These are phyloP conservation scores for Apiospora saccharicola DNA, from an alignment of 2,329 filamentous ascomycete species.

Conservation along the genomic window DNA sequence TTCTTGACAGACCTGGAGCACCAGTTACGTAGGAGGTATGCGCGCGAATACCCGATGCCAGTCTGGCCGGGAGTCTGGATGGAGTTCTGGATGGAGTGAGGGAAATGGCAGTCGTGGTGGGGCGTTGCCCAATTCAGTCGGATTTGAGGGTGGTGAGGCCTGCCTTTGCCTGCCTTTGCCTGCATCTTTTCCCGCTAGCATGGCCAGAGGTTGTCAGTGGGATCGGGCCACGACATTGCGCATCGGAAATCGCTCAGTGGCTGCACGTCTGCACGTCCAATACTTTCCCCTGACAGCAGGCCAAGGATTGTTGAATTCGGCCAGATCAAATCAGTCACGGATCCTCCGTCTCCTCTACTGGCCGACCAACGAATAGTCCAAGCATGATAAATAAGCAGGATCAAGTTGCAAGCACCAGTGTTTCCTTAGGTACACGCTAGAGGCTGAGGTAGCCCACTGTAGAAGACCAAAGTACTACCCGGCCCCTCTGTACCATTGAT, in stretches of 20 bases:
- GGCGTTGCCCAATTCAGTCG: not conserved
- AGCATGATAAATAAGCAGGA: not conserved
- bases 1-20: not conserved
- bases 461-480: not conserved
- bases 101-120: not conserved
- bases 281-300: conserved; percentile 16
- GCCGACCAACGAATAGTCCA: not conserved
- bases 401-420: not conserved
- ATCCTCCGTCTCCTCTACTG: not conserved
- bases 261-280: not conserved
- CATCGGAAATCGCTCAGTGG: conserved; percentile 15
- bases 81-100: not conserved
- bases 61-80: not conserved
- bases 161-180: not conserved
- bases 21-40: not conserved
- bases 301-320: conserved; percentile 10
- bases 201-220: not conserved
- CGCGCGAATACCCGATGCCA: conserved; percentile 8
- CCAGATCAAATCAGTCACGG: conserved; percentile 15
- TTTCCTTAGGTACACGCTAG: not conserved
- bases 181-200: not conserved
- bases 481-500: not conserved
- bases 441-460: not conserved
- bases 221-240: not conserved
- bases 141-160: conserved; percentile 12